Conservation (phyloP, 192 early-diverging fungal genomes). For the Coemansia sp. region DNA sequence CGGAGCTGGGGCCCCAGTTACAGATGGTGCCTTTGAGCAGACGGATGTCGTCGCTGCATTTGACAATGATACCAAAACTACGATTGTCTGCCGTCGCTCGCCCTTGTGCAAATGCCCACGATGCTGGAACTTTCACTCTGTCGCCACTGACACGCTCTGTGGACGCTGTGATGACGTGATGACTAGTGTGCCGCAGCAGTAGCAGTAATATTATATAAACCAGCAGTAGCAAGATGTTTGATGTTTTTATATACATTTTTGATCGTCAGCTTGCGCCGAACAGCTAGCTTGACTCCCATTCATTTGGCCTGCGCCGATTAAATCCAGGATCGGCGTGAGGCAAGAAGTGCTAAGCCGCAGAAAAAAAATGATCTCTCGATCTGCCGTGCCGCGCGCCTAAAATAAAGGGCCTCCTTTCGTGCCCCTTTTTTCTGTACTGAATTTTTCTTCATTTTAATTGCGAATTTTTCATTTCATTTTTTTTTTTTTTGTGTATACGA, state of each 20-base stretch:
- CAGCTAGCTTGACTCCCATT: neutral
- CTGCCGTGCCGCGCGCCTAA: neutral
- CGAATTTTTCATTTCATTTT: neutral
- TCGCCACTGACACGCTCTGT: conserved; percentile 58
- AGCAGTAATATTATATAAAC: neutral
- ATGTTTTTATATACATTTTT: neutral
- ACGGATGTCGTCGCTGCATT: conserved; percentile 22
- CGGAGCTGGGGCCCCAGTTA: neutral
- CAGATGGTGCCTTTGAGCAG: conserved; percentile 13
- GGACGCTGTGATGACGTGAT: conserved; percentile 59
- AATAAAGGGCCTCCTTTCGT: neutral
- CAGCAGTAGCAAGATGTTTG: neutral
- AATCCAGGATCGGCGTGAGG: neutral
- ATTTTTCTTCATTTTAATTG: neutral
- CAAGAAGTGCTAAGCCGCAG: neutral
- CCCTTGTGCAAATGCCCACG: conserved; percentile 73
- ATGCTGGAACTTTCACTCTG: conserved; percentile 71
- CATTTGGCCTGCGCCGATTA: neutral
- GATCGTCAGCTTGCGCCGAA: neutral
- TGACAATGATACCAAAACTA: conserved; percentile 22
- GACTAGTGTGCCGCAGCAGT: neutral
- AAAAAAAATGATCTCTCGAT: conserved; percentile 9
- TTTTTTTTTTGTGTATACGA: neutral
- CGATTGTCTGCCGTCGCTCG: conserved; percentile 57
- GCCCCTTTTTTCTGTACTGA: neutral